Conservation (phyloP, 257 asterid species). For the Solanum piurae region DNA sequence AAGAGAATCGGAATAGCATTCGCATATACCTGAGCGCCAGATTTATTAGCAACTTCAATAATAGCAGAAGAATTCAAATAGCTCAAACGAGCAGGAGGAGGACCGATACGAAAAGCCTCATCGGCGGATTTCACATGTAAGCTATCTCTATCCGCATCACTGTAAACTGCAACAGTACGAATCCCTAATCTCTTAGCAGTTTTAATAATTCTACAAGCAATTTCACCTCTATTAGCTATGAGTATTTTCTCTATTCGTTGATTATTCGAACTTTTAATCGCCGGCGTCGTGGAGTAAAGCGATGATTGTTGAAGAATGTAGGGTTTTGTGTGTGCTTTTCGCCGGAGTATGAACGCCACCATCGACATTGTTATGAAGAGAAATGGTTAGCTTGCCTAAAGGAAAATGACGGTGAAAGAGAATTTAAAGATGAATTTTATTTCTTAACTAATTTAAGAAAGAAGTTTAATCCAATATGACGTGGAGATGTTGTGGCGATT, state of each 20-base stretch:
- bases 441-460: background rate
- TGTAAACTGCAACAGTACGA: slow-evolving; percentile 77
- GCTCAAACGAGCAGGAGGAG: slow-evolving; percentile 90
- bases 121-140: slow-evolving; percentile 87
- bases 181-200: slow-evolving; percentile 81
- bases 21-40: slow-evolving; percentile 75
- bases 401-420: background rate
- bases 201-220: slow-evolving; percentile 79
- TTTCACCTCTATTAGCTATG: slow-evolving; percentile 92
- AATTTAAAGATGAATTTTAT: background rate
- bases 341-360: slow-evolving; percentile 35
- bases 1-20: background rate
- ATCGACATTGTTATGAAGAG: slow-evolving; percentile 31
- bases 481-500: background rate
- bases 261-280: background rate
- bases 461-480: background rate
- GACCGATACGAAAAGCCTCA: slow-evolving; percentile 90
- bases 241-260: slow-evolving; percentile 63
- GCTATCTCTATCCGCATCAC: slow-evolving; percentile 79
- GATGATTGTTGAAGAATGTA: slow-evolving; percentile 2
- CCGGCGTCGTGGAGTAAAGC: slow-evolving; percentile 41
- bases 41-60: slow-evolving; percentile 58
- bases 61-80: slow-evolving; percentile 65
- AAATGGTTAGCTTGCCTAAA: background rate
- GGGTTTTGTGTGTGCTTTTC: slow-evolving; percentile 12